phyloP scores from a whole-genome alignment of 2,329 filamentous ascomycete genomes.

The Calonectria pteridis region DNA sequence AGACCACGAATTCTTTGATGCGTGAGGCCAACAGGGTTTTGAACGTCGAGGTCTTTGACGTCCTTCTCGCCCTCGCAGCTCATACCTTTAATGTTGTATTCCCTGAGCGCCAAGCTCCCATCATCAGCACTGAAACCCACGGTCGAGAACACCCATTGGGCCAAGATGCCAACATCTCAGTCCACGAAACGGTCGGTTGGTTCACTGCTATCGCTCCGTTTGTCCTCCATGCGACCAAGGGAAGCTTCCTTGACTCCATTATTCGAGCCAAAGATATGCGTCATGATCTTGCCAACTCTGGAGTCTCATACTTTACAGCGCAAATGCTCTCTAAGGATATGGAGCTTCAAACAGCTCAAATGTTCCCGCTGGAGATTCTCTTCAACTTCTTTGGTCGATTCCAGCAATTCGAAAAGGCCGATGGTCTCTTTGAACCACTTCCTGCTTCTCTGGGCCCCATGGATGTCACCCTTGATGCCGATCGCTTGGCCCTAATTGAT shows the following conservation, averaged over 20 bases:
- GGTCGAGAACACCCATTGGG: conserved; percentile 46
- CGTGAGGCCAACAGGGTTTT: background rate
- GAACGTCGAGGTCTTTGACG: conserved; percentile 14
- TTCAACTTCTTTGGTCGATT: conserved; percentile 47
- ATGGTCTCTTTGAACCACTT: conserved; percentile 38
- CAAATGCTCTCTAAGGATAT: background rate
- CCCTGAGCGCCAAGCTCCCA: conserved; percentile 41
- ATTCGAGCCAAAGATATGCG: background rate
- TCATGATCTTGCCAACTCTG: background rate
- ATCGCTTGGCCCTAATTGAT: conserved; percentile 23
- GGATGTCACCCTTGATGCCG: conserved; percentile 29
- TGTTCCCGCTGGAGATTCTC: conserved; percentile 40
- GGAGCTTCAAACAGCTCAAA: background rate
- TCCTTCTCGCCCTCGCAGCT: conserved; percentile 37
- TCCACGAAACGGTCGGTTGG: background rate
- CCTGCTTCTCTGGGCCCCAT: background rate
- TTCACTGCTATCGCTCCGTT: background rate
- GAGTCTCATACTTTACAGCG: background rate
- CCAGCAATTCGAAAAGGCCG: conserved; percentile 46
- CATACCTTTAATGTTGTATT: conserved; percentile 39
- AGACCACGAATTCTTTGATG: background rate
- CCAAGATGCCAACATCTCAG: background rate
- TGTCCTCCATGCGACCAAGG: background rate
- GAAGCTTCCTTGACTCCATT: background rate
- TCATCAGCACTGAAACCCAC: conserved; percentile 51